A percentile compares a stretch with the other conserved stretches of the same genome.
Evolutionary conservation across 495 filamentous ascomycete genomes (phyloP).

Genomic region (Astrothelium macrocarpum): DNA sequence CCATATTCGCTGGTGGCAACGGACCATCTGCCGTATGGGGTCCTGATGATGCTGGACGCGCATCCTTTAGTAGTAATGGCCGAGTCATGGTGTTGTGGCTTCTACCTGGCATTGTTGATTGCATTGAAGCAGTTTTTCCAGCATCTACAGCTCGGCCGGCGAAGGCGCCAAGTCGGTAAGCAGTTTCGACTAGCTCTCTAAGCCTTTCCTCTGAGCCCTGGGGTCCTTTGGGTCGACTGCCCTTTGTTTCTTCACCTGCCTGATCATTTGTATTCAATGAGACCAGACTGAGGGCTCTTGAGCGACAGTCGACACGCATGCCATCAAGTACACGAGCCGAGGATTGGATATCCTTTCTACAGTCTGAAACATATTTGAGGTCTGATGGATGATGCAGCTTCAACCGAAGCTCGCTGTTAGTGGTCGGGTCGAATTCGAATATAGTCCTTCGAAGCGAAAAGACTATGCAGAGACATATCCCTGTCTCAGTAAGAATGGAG

Average conservation of each 20-base stretch:
- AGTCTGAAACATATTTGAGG: background rate
- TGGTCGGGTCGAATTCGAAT: background rate
- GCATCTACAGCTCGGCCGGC: no score
- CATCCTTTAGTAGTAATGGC: background rate
- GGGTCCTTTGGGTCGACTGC: background rate
- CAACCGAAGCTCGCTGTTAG: background rate
- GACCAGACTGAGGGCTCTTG: background rate
- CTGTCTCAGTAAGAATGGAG: background rate
- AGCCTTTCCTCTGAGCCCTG: no score
- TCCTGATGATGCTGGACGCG: background rate
- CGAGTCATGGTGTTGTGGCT: no score
- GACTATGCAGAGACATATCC: background rate
- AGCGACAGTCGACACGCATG: background rate
- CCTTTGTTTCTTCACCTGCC: background rate
- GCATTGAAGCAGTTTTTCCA: no score
- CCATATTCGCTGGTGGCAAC: background rate
- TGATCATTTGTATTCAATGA: background rate
- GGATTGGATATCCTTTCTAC: background rate
- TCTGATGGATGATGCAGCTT: background rate
- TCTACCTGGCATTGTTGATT: no score
- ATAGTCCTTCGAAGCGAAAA: background rate
- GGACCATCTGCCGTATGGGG: background rate
- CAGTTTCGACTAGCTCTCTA: background rate
- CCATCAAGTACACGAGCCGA: background rate
- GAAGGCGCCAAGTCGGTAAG: no score